A percentile compares a stretch with the other conserved stretches of the same genome.
phyloP scores from a whole-genome alignment of 176 grass and related monocot species.

The Olyra latifolia region DNA sequence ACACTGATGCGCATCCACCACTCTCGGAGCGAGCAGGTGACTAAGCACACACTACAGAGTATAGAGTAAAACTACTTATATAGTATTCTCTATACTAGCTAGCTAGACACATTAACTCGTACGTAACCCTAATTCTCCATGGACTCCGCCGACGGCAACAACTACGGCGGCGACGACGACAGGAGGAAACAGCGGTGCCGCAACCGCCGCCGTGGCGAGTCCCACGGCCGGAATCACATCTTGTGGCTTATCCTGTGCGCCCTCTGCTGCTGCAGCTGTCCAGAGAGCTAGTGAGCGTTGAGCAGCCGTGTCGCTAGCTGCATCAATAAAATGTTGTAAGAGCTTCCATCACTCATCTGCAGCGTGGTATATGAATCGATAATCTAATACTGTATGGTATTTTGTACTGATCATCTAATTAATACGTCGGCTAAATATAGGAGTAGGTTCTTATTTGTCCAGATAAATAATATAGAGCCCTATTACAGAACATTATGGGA shows the following conservation, averaged over 20 bases:
- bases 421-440: too few relatives aligned
- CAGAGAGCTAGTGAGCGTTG: not conserved
- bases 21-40: slow-evolving; percentile 3
- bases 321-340: not conserved
- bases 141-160: not conserved
- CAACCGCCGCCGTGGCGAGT: not conserved
- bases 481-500: too few relatives aligned
- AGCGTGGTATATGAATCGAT: not conserved
- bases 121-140: not conserved
- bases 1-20: not conserved
- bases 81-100: not conserved
- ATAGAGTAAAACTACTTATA: not conserved
- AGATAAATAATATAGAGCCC: too few relatives aligned
- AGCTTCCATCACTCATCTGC: too few relatives aligned
- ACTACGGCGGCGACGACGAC: not conserved
- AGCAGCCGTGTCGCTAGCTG: not conserved
- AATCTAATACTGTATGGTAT: not conserved
- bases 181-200: not conserved
- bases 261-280: slow-evolving; percentile 10
- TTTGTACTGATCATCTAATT: not conserved
- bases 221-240: slow-evolving; percentile 1
- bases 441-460: too few relatives aligned
- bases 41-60: not conserved
- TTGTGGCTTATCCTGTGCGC: slow-evolving; percentile 13
- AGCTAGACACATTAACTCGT: not conserved